Evolutionary conservation across 2,329 filamentous ascomycete species (phyloP), one percentile per base, ranked within the genome.

Genomic region (Metarhizium rileyi): DNA sequence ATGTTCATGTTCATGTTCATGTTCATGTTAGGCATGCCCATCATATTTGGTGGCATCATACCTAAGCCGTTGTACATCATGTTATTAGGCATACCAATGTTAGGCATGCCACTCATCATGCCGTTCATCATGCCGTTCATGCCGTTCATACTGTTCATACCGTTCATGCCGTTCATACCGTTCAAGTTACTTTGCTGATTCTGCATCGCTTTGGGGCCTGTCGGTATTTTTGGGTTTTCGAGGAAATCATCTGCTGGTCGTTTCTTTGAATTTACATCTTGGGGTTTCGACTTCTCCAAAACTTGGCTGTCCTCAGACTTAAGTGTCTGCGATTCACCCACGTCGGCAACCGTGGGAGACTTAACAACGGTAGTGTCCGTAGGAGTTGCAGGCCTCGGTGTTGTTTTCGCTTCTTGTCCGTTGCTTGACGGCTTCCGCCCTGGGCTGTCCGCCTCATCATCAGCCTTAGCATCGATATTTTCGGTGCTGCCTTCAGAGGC

Each of bases 211-310:
- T 81, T 81, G 2, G 81, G 81, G 0, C 74, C 81, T 58, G 83
- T 84, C 43, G 81, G 78, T 38, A 83, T 78, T 61, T 78, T 79
- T 38, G 78, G 77, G 56, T 84, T 83, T 57, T 83, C 80, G 6
- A 77, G 69, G 28, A 75, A 75, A 47, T 90, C 84, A 33, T 91
- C 88, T 14, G 90, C 89, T 10, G 86, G 78, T 22, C 93, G 82
- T 71, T 97, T 98, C 70, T 87, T 93, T 25, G 79, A 71, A 50
- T 67, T 68, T 47, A 50, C 53, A 25, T 64, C 61, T 25, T 66
- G 60, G 4, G 58, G 61, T 54, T 59, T 67, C 52, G 52, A 47
- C 35, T 48, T 50, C n/a, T 62, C 61, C 8, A 55, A 49, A 28
- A 56, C 49, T 41, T 70, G 54, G 54, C 66, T 70, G 30, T 66